Percentiles rank a stretch among this genome's conserved stretches.
These are phyloP conservation scores for Xylaria hypoxylon DNA, from an alignment of 2,329 filamentous ascomycete species.

Conservation along the genomic window DNA sequence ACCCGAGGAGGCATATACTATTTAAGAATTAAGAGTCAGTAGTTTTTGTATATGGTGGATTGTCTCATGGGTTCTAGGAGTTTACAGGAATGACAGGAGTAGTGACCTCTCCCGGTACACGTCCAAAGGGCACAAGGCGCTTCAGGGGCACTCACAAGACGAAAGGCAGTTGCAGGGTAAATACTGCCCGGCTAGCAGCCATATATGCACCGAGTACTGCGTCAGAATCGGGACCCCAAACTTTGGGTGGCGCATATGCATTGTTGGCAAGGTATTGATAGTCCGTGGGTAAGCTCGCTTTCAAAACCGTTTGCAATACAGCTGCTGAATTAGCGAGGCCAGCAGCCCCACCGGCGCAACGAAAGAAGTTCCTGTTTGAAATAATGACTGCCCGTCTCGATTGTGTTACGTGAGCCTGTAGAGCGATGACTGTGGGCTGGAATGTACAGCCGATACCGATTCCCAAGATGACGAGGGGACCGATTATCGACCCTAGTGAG, in stretches of 20 bases:
- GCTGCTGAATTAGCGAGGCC: slow-evolving; percentile 69
- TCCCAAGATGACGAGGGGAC: slow-evolving; percentile 63
- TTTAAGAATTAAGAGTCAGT: background rate
- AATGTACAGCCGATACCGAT: slow-evolving; percentile 64
- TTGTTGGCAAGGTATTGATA: slow-evolving; percentile 46
- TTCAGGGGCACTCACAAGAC: slow-evolving; percentile 50
- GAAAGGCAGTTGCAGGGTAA: slow-evolving; percentile 66
- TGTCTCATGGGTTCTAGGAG: background rate
- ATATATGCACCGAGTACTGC: slow-evolving; percentile 64
- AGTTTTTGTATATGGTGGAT: background rate
- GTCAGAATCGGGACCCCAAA: slow-evolving; percentile 35
- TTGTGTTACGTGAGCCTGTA: slow-evolving; percentile 68
- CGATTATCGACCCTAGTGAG: slow-evolving; percentile 60
- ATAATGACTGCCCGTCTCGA: slow-evolving; percentile 71
- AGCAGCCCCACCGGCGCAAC: slow-evolving; percentile 67
- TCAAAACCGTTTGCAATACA: slow-evolving; percentile 53
- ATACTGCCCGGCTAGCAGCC: slow-evolving; percentile 65
- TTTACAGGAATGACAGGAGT: too few species aligned
- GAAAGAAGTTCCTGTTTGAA: slow-evolving; percentile 71
- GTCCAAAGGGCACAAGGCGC: too few species aligned
- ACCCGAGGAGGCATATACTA: slow-evolving; percentile 60
- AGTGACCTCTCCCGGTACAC: too few species aligned
- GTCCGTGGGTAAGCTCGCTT: slow-evolving; percentile 44
- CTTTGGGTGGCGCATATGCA: slow-evolving; percentile 48
- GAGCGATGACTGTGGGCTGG: slow-evolving; percentile 64